A percentile compares a stretch with the other conserved stretches of the same genome.
Evolutionary conservation across 805 yeast species (phyloP).

Genomic region (Starmerella gropengiesseri): DNA sequence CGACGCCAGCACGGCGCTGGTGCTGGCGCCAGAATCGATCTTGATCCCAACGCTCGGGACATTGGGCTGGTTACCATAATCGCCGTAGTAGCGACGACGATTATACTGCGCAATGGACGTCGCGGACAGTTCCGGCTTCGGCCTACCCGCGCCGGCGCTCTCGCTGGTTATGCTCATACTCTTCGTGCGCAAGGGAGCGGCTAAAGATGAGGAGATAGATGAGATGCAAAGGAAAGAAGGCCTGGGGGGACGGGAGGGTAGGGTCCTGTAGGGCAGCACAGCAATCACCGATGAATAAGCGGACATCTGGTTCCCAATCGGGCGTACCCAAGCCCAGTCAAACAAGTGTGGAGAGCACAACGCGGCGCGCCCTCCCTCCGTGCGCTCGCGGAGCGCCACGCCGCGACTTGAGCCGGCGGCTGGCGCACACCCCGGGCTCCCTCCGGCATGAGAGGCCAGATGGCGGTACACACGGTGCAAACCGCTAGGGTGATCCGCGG

Average conservation of each 20-base stretch:
- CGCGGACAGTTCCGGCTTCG: slow-evolving; percentile 13
- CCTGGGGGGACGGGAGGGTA: slow-evolving; percentile 1
- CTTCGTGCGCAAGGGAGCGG: neutral
- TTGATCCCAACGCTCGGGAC: slow-evolving; percentile 32
- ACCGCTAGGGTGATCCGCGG: no score
- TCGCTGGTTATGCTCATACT: slow-evolving; percentile 15
- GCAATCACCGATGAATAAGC: slow-evolving; percentile 9
- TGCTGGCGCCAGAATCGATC: slow-evolving; percentile 24
- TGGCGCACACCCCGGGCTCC: no score
- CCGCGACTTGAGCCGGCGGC: no score
- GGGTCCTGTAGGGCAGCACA: slow-evolving; percentile 9
- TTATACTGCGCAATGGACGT: slow-evolving; percentile 30
- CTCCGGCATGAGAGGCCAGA: no score
- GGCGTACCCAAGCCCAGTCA: slow-evolving; percentile 2
- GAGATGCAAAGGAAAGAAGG: neutral
- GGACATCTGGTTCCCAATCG: slow-evolving; percentile 1
- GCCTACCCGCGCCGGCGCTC: slow-evolving; percentile 12
- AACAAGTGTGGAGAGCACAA: slow-evolving; percentile 1
- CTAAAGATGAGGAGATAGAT: neutral
- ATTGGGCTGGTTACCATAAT: slow-evolving; percentile 29
- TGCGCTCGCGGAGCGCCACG: no score
- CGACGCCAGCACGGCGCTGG: slow-evolving; percentile 30
- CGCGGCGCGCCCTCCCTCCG: neutral
- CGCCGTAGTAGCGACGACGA: slow-evolving; percentile 29
- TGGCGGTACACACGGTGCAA: no score